Conservation (phyloP, 2,329 filamentous ascomycete genomes). For the Colletotrichum zoysiae region DNA sequence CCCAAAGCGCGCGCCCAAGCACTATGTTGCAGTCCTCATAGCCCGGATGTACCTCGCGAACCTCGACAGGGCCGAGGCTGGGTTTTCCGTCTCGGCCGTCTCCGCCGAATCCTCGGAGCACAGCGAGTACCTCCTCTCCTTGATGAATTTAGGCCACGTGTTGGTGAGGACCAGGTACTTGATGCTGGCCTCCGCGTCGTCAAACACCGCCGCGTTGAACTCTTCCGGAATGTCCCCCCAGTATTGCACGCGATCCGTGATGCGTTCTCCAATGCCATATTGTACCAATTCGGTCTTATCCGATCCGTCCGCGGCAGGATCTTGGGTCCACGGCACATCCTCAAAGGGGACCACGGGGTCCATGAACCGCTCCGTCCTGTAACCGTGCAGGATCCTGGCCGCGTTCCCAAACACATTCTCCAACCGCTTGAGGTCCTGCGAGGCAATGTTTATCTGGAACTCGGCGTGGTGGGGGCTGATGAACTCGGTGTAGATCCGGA, state of each 20-base stretch:
- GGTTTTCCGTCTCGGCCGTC: constrained; percentile 29
- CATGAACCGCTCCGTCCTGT: constrained; percentile 49
- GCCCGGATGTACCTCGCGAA: constrained; percentile 33
- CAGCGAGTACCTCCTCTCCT: constrained; percentile 39
- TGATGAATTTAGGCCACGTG: constrained; percentile 49
- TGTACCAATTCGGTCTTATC: constrained; percentile 8
- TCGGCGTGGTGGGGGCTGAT: constrained; percentile 71
- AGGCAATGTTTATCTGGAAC: constrained; percentile 76
- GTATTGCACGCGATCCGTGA: constrained; percentile 29
- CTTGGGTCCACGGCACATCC: constrained; percentile 13
- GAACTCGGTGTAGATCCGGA: constrained; percentile 72
- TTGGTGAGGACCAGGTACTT: constrained; percentile 62
- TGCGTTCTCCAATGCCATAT: neutral
- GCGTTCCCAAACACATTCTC: constrained; percentile 68
- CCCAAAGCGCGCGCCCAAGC: neutral
- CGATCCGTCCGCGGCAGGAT: neutral
- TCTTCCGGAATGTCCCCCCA: constrained; percentile 51
- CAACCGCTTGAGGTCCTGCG: constrained; percentile 65
- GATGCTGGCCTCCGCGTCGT: constrained; percentile 65
- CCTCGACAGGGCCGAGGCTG: constrained; percentile 25
- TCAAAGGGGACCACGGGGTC: constrained; percentile 61
- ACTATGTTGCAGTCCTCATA: constrained; percentile 9
- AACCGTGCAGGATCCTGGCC: constrained; percentile 59
- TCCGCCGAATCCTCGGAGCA: constrained; percentile 37
- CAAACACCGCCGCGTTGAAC: constrained; percentile 64